Conservation (phyloP, 345 rosid species). For the Eucalyptus coolabah region DNA sequence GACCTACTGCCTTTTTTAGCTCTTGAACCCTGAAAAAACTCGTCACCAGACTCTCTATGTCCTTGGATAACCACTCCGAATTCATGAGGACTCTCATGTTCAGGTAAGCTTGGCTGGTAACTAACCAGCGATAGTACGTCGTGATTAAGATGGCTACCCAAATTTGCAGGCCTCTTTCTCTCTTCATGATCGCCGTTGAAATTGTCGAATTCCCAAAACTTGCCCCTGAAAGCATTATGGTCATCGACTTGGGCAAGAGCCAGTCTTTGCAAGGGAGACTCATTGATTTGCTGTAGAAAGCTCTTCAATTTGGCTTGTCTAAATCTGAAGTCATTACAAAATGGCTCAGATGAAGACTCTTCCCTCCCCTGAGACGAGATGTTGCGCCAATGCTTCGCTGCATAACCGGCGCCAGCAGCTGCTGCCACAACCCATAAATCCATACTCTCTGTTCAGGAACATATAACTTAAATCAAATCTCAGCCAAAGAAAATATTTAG, state of each 20-base stretch:
- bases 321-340: neutral
- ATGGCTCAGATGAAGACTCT: neutral
- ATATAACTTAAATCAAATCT: neutral
- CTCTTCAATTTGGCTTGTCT: slow-evolving; percentile 1
- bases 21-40: neutral
- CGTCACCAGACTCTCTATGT: neutral
- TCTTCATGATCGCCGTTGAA: neutral
- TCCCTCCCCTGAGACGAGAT: neutral
- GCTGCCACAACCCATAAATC: slow-evolving; percentile 35
- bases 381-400: slow-evolving; percentile 11
- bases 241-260: neutral
- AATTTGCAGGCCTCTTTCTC: neutral
- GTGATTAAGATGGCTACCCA: neutral
- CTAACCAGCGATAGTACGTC: neutral
- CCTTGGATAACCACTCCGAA: neutral
- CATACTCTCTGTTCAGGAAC: neutral
- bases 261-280: slow-evolving; percentile 11
- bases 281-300: slow-evolving; percentile 1
- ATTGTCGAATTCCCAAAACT: neutral
- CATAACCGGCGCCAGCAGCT: slow-evolving; percentile 20
- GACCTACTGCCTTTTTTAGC: neutral
- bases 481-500: slow-evolving; percentile 46
- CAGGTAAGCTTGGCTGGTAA: neutral
- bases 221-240: neutral
- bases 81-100: neutral